phyloP scores from a whole-genome alignment of 768 basidiomycete species.

The Calocera cornea region DNA sequence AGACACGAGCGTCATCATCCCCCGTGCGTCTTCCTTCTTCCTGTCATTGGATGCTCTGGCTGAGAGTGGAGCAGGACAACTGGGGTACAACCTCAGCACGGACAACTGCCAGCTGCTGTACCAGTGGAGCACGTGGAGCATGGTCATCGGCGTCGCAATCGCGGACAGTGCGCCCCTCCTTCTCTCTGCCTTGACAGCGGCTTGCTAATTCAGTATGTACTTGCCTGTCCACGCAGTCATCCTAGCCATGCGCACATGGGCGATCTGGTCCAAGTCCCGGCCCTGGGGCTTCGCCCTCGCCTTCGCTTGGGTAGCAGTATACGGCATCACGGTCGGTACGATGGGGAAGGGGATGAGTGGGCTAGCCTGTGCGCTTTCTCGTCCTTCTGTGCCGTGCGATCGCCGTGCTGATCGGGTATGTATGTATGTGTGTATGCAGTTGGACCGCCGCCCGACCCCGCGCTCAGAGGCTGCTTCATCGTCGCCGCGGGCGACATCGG shows the following conservation, averaged over 20 bases:
- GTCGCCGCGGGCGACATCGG: not conserved
- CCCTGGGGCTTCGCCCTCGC: not conserved
- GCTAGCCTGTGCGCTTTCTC: not conserved
- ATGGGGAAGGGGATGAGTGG: not conserved
- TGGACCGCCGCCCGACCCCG: not conserved
- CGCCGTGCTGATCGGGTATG: not conserved
- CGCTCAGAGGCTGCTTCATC: not conserved
- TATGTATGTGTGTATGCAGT: not conserved
- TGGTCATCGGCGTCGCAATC: constrained; percentile 3
- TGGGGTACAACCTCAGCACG: not conserved
- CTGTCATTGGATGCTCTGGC: not conserved
- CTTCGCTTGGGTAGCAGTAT: not conserved
- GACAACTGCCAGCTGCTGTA: not conserved
- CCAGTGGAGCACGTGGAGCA: not conserved
- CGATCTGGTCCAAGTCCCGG: constrained; percentile 8
- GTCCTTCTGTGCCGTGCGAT: not conserved
- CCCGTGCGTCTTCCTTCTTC: constrained; percentile 5
- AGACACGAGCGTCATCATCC: constrained; percentile 12
- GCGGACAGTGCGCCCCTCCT: constrained; percentile 2
- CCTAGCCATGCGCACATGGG: constrained; percentile 12
- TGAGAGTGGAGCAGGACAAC: not conserved
- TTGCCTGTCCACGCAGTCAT: not conserved
- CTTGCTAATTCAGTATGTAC: not conserved
- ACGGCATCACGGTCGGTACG: not conserved
- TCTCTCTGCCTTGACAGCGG: not conserved